Base-by-base conservation (phyloP, 768 basidiomycete genomes). In the Leccinum uliginosum region DNA sequence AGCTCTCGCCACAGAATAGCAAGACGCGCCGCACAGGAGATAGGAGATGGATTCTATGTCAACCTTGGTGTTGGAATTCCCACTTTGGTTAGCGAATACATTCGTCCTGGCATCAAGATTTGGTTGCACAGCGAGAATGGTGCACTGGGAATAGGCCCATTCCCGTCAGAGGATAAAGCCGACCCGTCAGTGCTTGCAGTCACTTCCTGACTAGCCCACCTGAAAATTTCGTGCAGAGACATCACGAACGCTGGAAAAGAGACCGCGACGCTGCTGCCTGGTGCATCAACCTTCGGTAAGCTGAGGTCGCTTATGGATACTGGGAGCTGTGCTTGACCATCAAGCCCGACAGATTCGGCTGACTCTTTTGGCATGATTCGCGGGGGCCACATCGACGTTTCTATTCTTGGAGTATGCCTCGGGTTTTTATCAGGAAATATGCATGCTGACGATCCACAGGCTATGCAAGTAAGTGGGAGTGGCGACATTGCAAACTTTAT, bases 401-500 rank as follows among this genome's bases (percentile, higher is more conserved):
- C 93, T 6, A 95, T 98, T 67, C 83, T 98, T 50, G 95, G 95
- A 26, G 86, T 76, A 56, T 60, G 44, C 38, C 30, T 32, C 48
- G 2, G 45, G 50, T 32, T 29, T 49, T 29, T 19, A 30, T 51
- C n/a, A 67, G 17, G 48, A 53, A 26, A 47, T 29, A 14, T 45
- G 26, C 7, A 3, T 43, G 29, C 45, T 51, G 24, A 65, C n/a
- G 6, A 44, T 53, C 52, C 44, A 10, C 57, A 92, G 89, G 92
- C 93, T 10, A 92, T 98, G 91, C 86, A 98, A 80, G 95, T 98
- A 47, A 93, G 92, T 2, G 86, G 90, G 62, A 83, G 83, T 1
- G 94, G 92, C 38, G 95, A 98, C 71, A 89, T 98, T 60, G 95
- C 95, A 57, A 98, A 97, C 77, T 98, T 92, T 70, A 98, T 97